Evolutionary conservation across 768 basidiomycete species (phyloP).

Genomic region (Phanerodontia chrysosporium): DNA sequence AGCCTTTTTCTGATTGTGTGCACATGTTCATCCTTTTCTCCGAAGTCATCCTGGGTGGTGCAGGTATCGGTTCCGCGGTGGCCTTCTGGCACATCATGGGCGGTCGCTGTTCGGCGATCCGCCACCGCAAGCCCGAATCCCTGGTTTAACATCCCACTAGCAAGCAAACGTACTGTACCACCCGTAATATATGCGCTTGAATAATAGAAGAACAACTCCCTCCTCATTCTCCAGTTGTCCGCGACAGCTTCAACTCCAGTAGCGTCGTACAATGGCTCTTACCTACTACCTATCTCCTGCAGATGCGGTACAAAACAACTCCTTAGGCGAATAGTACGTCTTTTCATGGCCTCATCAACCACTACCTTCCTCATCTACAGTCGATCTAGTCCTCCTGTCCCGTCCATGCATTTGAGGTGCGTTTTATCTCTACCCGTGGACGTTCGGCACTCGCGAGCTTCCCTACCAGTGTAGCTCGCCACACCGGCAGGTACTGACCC

Average conservation of each 20-base stretch:
- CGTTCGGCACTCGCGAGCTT: conserved; percentile 7
- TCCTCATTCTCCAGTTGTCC: neutral
- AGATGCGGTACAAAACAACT: too few relatives aligned
- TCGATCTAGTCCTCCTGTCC: too few relatives aligned
- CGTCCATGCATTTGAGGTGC: too few relatives aligned
- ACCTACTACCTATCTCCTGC: too few relatives aligned
- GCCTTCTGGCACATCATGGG: conserved; percentile 53
- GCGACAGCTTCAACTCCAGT: too few relatives aligned
- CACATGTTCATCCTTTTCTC: neutral
- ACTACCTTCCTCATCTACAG: too few relatives aligned
- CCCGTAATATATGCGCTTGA: neutral
- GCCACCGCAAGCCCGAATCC: conserved; percentile 36
- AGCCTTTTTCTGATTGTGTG: neutral
- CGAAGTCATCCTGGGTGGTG: conserved; percentile 70
- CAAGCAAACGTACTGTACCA: neutral
- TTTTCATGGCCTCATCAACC: too few relatives aligned
- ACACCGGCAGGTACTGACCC: conserved; percentile 4
- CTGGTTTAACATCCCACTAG: conserved; percentile 9
- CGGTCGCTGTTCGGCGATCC: conserved; percentile 52
- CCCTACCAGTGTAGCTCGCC: neutral
- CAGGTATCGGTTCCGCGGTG: conserved; percentile 60
- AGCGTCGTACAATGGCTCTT: too few relatives aligned
- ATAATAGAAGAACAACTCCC: neutral
- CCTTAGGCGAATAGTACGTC: too few relatives aligned
- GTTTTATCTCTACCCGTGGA: neutral